Base-by-base conservation (phyloP, 225 moss, liverwort and hornwort species). In the Marchantia polymorpha region DNA sequence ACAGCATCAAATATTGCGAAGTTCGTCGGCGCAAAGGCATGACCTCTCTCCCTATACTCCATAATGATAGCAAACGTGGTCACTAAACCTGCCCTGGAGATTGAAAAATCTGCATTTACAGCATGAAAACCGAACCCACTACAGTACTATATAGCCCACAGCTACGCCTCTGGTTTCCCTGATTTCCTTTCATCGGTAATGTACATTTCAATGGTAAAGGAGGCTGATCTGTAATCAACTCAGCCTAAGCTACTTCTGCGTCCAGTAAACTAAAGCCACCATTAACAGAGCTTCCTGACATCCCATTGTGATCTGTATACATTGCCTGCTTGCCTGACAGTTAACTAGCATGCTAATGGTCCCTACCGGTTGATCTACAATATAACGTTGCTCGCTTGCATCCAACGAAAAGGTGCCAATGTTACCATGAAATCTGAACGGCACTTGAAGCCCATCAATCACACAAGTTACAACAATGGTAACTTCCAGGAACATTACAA, bases 191-290 rank as follows among this genome's bases (percentile, higher is more conserved):
- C 23, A 52, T 80, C 54, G 51, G 72, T 77, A 82, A 67, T 80
- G 82, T 82, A 82, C 79, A 85, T 76, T 77, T 80, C 80, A 73
- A 46, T 59, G 78, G 73, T 75, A 73, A 65, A 13, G 52, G 61
- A 74, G 69, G 26, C 77, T 75, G 30, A 46, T 20, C 68, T 82
- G 29, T 49, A 71, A n/a, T 79, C 12, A 25, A 46, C 26, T 63
- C 78, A 72, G 76, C 52, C 70, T 52, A 31, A 50, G 76, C 64
- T 53, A 76, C 64, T 12, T 55, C 64, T 72, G 76, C 72, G 53
- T 64, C 70, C 31, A 31, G 67, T 77, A 61, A 77, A 73, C 78
- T 73, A 58, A 73, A 61, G 65, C 48, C 23, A 80, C 56, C 49
- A 55, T 52, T 61, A 72, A 78, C 54, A 65, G 59, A 79, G 29